phyloP scores from a whole-genome alignment of 805 yeast genomes.

The Myxozyma neotropica region DNA sequence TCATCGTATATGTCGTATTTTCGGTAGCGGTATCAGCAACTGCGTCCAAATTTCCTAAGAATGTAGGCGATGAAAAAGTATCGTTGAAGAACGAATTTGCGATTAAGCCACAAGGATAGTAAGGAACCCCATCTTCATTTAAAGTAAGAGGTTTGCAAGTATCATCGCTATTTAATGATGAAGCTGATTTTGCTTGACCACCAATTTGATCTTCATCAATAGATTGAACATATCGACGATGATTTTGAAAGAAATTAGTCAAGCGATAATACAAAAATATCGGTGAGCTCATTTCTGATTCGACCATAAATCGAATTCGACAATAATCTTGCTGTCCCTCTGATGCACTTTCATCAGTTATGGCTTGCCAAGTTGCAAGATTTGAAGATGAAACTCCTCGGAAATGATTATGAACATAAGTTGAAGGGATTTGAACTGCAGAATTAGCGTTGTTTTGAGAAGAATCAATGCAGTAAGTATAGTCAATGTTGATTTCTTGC shows the following conservation, averaged over 20 bases:
- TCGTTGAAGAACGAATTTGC: constrained; percentile 91
- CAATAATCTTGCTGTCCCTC: constrained; percentile 50
- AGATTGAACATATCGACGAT: constrained; percentile 87
- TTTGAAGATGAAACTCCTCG: constrained; percentile 42
- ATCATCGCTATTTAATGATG: constrained; percentile 51
- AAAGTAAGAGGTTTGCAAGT: constrained; percentile 68
- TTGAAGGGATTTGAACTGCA: constrained; percentile 59
- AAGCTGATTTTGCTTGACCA: constrained; percentile 66
- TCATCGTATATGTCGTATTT: constrained; percentile 46
- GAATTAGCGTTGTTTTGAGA: constrained; percentile 51
- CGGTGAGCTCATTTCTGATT: constrained; percentile 69
- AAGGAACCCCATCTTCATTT: constrained; percentile 56
- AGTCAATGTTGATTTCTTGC: constrained; percentile 72
- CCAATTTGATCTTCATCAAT: constrained; percentile 77
- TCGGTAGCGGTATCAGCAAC: constrained; percentile 39
- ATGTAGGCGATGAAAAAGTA: constrained; percentile 61
- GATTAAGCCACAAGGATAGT: constrained; percentile 93
- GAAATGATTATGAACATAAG: constrained; percentile 65
- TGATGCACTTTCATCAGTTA: constrained; percentile 17
- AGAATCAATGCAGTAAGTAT: constrained; percentile 69
- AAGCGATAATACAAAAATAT: constrained; percentile 78
- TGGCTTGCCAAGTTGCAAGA: constrained; percentile 35
- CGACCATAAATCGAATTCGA: constrained; percentile 68
- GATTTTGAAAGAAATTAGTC: constrained; percentile 92
- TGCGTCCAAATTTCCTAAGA: constrained; percentile 36